Percentiles rank a stretch among this genome's conserved stretches.
phyloP scores from a whole-genome alignment of 208 protist genomes.

The Crithidia brevicula region DNA sequence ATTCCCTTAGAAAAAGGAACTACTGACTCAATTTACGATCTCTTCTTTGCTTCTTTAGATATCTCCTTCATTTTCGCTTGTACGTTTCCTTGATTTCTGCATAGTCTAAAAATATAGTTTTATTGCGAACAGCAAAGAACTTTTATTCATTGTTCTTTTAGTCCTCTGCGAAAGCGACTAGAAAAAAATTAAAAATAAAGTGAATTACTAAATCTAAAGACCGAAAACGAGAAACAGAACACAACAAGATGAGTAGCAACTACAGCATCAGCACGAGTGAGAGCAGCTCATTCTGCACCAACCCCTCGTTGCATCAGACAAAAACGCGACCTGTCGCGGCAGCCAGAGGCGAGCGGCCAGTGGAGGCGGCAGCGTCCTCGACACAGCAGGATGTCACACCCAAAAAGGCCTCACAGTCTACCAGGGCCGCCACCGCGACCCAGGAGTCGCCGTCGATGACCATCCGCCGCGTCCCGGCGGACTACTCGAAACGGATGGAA shows the following conservation, averaged over 20 bases:
- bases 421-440: slow-evolving; percentile 7
- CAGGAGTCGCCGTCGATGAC: slow-evolving; percentile 49
- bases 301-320: slow-evolving; percentile 5
- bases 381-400: background rate
- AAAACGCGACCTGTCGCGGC: background rate
- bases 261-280: slow-evolving; percentile 42
- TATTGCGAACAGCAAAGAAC: too few species aligned
- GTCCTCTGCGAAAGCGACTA: background rate
- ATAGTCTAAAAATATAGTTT: too few species aligned
- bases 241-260: slow-evolving; percentile 20
- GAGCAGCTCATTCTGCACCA: slow-evolving; percentile 39
- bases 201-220: background rate
- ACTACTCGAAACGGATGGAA: slow-evolving; percentile 62
- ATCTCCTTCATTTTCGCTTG: slow-evolving; percentile 9
- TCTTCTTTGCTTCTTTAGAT: background rate
- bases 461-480: slow-evolving; percentile 41
- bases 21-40: background rate
- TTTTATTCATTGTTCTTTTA: background rate
- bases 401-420: background rate
- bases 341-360: background rate
- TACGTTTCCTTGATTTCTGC: background rate
- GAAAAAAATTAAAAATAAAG: background rate
- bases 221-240: background rate
- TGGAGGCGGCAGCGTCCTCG: background rate
- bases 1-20: background rate